Base-by-base conservation (phyloP, 345 rosid species). In the Brassica carinata region DNA sequence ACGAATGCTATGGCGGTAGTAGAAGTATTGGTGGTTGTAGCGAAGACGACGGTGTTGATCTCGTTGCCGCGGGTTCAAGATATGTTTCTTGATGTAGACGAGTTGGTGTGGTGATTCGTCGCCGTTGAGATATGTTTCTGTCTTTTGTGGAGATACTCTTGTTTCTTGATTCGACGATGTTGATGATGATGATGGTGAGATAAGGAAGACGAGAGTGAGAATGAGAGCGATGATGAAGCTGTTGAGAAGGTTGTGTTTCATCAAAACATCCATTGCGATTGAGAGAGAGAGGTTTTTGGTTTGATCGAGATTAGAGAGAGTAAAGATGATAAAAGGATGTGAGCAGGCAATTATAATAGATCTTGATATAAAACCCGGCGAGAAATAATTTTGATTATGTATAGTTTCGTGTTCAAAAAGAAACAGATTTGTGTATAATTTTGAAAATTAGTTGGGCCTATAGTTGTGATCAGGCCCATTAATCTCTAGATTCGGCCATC, bases 51-150 rank as follows among this genome's bases (percentile, higher is more conserved):
- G 36, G 57, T 61, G 79, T 8, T 62, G 59, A 7, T 75, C 34
- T 26, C 48, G 13, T 48, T 74, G 75, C 33, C 73, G 72, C 1
- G 23, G 74, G 14, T 72, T 81, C 29, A 72, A 31, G 64, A 81
- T 59, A 53, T 66, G n/a, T 81, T 77, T 72, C 84, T 77, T 81
- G 84, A 77, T 48, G 81, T 71, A 40, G 58, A 81, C 29, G 48
- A 77, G 71, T 45, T 76, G 74, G 61, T 81, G 73, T 34, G 43
- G 55, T 10, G 77, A 15, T 71, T 71, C 73, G 1, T 30, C 31
- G 2, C 9, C 2, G 30, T 55, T 7, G 67, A 68, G 76, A 27
- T 15, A 36, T 1, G 70, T 4, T 67, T 81, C 36, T 5, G 57
- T 43, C 45, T 77, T 72, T 64, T 23, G 26, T 23, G 26, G 1